Base-by-base conservation (phyloP, 1,139 yeast species). In the Pichia norvegensis region DNA sequence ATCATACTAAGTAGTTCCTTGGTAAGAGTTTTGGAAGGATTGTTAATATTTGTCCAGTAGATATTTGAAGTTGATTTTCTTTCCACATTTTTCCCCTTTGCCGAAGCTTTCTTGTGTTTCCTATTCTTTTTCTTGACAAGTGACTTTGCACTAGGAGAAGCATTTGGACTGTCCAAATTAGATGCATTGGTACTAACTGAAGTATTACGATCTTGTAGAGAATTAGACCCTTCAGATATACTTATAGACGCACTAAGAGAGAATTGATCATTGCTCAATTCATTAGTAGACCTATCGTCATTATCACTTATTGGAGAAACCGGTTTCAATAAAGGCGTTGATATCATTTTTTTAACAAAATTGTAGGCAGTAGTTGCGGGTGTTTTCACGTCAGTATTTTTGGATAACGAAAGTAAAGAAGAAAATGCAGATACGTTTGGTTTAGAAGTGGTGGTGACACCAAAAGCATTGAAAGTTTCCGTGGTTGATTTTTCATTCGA, bases 11-110 rank as follows among this genome's bases (percentile, higher is more conserved):
- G 63, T 17, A 67, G 56, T 37, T 65, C 65, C 14, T 68, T 56
- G 3, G 70, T 58, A 41, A 77, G 76, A 1, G 72, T 67, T 48
- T 75, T 74, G 0, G 92, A 82, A 0, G 94, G 94, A 55, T 85
- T 85, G 8, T 68, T 68, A 25, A 85, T 75, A 40, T 76, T 78
- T 6, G 83, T 75, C 87, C 94, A 85, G 54, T 79, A 70, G 33
- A 61, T 57, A 50, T 66, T 65, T 1, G 48, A 42, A 19, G 39
- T 41, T 3, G 45, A 23, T 16, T 45, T 46, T 13, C 40, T 33
- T 4, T 41, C 43, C 11, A 8, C 5, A 10, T 20, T 8, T 1
- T 25, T 29, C 20, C 16, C 13, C 21, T 17, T 9, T 8, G 10
- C 27, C 7, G 6, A 31, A 33, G 19, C 3, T 23, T 27, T 10